Base-by-base conservation (phyloP, 805 yeast species). In the Hanseniaspora thailandica region DNA sequence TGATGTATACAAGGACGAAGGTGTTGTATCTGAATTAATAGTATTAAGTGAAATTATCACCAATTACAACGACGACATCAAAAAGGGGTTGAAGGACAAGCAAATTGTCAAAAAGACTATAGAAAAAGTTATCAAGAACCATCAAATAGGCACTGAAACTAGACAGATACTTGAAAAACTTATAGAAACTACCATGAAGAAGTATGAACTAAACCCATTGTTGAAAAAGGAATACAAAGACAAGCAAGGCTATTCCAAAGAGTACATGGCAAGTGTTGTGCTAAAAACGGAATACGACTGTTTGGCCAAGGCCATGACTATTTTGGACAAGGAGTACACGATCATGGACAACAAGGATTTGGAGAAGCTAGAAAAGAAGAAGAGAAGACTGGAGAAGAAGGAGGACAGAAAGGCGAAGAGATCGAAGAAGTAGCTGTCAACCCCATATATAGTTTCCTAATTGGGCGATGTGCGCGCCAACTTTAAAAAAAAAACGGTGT, bases 1-100 rank as follows among this genome's bases (percentile, higher is more conserved):
- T 66, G 93, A 84, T 59, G 73, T 82, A 52, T 83, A 74, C 59
- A 61, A 57, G 2, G 71, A 77, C 41, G 80, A 81, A 10, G 85
- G 79, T 34, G 70, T 82, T 1, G 62, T 75, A 19, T 73, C 81
- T n/a, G 90, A 85, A 63, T 65, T 77, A 38, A 66, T 73, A 1
- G 64, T 82, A 20, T 50, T 84, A 4, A 55, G 81, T 5, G 83
- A 82, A 58, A 69, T 77, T 19, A 5, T 49, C 12, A 13, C 46
- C 7, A 31, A 22, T 9, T 41, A 2, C 58, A 82, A 9, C 36
- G 66, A 15, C 65, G 63, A 50, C 53, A 61, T 3, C 62, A 70
- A 55, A 56, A 62, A 12, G 47, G 62, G 7, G 46, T 38, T 28
- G 56, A 59, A 9, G 47, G 66, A 17, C 40, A 54, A 17, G 57